Evolutionary conservation across 2,329 filamentous ascomycete species (phyloP).

Genomic region (Leptographium wingfieldii): DNA sequence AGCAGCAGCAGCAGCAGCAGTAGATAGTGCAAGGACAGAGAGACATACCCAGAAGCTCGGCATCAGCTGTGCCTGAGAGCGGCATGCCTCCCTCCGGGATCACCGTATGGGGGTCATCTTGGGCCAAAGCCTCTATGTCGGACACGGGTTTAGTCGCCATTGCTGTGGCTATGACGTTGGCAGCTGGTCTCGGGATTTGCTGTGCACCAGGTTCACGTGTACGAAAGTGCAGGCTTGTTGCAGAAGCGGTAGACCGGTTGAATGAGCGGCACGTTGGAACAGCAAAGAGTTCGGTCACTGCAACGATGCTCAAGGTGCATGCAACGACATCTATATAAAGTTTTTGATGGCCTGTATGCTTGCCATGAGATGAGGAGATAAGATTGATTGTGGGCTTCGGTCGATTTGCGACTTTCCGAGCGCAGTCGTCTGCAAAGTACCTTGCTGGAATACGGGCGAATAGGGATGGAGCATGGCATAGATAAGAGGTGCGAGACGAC

Average conservation of each 20-base stretch:
- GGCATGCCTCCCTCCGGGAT: constrained; percentile 12
- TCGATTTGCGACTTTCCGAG: no score
- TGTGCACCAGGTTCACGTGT: neutral
- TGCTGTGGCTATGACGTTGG: neutral
- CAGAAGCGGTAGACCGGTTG: neutral
- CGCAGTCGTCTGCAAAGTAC: no score
- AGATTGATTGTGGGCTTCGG: neutral
- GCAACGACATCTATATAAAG: neutral
- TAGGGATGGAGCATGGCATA: neutral
- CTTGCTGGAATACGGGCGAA: neutral
- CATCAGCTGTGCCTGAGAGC: constrained; percentile 18
- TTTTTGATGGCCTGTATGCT: neutral
- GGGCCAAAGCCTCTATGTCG: constrained; percentile 10
- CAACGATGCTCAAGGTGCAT: neutral
- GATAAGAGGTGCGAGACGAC: neutral
- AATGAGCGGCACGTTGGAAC: neutral
- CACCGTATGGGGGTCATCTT: constrained; percentile 9
- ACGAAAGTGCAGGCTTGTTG: neutral
- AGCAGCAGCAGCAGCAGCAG: neutral
- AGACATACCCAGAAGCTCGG: constrained; percentile 18
- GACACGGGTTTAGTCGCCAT: neutral
- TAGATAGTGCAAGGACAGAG: no score
- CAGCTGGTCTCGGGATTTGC: no score
- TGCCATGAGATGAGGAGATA: neutral
- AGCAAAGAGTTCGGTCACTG: neutral